Percentiles rank a stretch among this genome's conserved stretches.
Evolutionary conservation across 2,329 filamentous ascomycete genomes (phyloP).

Genomic region (Cladophialophora psammophila): DNA sequence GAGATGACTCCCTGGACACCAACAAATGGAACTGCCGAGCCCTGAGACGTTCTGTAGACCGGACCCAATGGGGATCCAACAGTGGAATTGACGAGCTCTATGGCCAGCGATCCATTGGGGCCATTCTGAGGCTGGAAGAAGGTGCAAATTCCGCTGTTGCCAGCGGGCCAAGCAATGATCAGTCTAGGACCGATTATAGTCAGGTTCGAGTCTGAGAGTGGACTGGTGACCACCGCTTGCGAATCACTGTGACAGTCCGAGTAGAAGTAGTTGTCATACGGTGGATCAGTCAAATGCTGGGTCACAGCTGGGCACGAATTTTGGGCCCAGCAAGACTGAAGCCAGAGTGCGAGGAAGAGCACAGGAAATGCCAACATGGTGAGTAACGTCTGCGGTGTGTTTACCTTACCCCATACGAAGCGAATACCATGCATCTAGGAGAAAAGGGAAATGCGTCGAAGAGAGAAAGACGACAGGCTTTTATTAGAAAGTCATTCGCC

Average conservation of each 20-base stretch:
- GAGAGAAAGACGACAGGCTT: not conserved
- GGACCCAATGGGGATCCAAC: conserved; percentile 56
- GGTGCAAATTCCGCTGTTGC: conserved; percentile 66
- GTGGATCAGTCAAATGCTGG: conserved; percentile 61
- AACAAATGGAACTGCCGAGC: conserved; percentile 53
- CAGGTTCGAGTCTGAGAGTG: conserved; percentile 61
- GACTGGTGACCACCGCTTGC: conserved; percentile 68
- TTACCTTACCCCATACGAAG: not conserved
- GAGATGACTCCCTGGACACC: conserved; percentile 62
- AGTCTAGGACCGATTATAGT: conserved; percentile 65
- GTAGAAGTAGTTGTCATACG: conserved; percentile 71
- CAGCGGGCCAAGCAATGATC: conserved; percentile 69
- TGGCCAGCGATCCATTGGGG: conserved; percentile 61
- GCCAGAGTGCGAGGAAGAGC: conserved; percentile 31
- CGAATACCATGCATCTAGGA: conserved; percentile 4
- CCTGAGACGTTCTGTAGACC: conserved; percentile 49
- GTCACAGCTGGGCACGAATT: conserved; percentile 45
- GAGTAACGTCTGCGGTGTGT: conserved; percentile 21
- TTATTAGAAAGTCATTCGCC: conserved; percentile 18
- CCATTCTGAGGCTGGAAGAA: conserved; percentile 65
- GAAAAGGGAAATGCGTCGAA: not conserved
- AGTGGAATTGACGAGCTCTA: conserved; percentile 61
- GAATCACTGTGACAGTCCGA: conserved; percentile 67
- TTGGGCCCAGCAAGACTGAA: conserved; percentile 36
- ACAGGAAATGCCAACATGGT: conserved; percentile 37